Conservation (phyloP, 768 basidiomycete species). For the Termitomyces sp. region DNA sequence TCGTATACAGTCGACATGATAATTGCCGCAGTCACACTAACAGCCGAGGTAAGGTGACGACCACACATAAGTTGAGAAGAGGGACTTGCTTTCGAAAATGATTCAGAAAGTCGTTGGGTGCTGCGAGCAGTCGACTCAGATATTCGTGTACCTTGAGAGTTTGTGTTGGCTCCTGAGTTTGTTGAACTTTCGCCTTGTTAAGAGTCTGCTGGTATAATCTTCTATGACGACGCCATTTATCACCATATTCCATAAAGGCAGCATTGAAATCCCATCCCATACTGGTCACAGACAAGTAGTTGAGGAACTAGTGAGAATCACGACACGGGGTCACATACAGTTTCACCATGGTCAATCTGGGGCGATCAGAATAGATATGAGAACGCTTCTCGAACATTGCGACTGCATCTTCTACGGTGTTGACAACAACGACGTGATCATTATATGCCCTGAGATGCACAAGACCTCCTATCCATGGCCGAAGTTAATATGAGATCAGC, state of each 20-base stretch:
- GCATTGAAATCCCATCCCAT: slow-evolving; percentile 31
- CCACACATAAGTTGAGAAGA: too few relatives aligned
- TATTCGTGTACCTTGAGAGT: slow-evolving; percentile 22
- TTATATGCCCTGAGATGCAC: not conserved
- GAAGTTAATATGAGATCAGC: too few relatives aligned
- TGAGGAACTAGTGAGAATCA: too few relatives aligned
- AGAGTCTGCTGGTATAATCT: slow-evolving; percentile 27
- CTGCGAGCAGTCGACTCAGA: slow-evolving; percentile 13
- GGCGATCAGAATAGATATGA: slow-evolving; percentile 25
- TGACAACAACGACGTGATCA: not conserved
- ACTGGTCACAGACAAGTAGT: slow-evolving; percentile 13
- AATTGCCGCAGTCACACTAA: slow-evolving; percentile 11
- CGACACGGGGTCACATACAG: slow-evolving; percentile 9
- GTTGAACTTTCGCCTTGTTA: slow-evolving; percentile 15
- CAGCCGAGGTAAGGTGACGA: not conserved
- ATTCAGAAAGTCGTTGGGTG: slow-evolving; percentile 16
- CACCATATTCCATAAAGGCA: slow-evolving; percentile 25
- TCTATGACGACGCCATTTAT: slow-evolving; percentile 28
- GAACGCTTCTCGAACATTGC: slow-evolving; percentile 27
- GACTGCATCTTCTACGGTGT: not conserved
- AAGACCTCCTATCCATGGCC: not conserved
- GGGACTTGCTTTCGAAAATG: slow-evolving; percentile 9
- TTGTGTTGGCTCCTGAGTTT: slow-evolving; percentile 22
- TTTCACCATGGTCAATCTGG: slow-evolving; percentile 17
- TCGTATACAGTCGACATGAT: slow-evolving; percentile 26